Base-by-base conservation (phyloP, 1,284 basidiomycete genomes). In the Sanghuangporus sanghuang region DNA sequence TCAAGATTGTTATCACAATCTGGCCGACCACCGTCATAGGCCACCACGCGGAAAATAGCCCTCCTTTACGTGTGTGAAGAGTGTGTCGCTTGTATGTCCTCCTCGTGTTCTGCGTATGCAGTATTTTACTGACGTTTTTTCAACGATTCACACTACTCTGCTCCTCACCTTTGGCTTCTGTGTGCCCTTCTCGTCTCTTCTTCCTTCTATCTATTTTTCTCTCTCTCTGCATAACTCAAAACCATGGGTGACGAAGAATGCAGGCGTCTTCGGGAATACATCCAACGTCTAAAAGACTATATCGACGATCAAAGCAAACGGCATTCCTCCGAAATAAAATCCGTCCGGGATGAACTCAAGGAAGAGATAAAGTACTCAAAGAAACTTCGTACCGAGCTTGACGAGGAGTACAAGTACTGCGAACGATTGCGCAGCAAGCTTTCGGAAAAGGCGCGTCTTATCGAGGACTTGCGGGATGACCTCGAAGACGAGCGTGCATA, bases 61-160 rank as follows among this genome's bases (percentile, higher is more conserved):
- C 40, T 49, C 54, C 14, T 14, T 62, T 62, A 57, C 53, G 55
- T 49, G 40, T 42, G 61, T 62, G 61, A 62, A 62, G 54, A n/a
- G 61, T 40, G 54, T 49, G 54, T 21, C 42, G 38, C 32, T 63
- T 36, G 57, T 32, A 21, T 50, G 42, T 59, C 32, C 27, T 39
- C 62, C 62, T 57, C 62, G 57, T 63, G 55, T 63, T 35, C 36
- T 16, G 11, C 23, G 21, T 35, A 38, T 18, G 16, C 16, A 14
- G n/a, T 23, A 27, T 44, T 48, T 57, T n/a, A 57, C 16, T 16
- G 23, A 27, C 52, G 35, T 39, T n/a, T 39, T n/a, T 36, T 52
- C 23, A 60, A 23, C 49, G 16, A 6, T 14, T 6, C 56, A 54
- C 46, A 7, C 53, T 21, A 46, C 48, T n/a, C 9, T 44, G 44